Base-by-base conservation (phyloP, 2,329 filamentous ascomycete genomes). In the Venturia nashicola region DNA sequence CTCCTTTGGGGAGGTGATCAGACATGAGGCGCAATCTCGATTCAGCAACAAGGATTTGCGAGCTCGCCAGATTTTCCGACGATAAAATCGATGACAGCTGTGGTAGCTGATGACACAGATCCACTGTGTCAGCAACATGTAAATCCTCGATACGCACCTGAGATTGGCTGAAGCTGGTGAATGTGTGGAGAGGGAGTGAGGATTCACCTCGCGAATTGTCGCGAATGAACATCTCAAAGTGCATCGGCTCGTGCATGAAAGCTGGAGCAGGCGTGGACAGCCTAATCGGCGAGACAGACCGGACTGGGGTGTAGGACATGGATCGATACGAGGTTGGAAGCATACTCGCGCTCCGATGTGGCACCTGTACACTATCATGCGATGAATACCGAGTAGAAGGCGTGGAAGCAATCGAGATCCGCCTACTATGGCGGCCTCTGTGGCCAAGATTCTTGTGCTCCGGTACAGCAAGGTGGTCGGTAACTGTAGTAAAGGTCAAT, bases 1-100 rank as follows among this genome's bases (percentile, higher is more conserved):
- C 70, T 18, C 67, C 51, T 32, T 61, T 4, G 78, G 69, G 32
- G 74, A 74, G 57, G 73, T 72, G 61, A 70, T 69, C 43, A 72
- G 65, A 20, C 51, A 59, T 43, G 32, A 63, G 20, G 7, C 36
- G 34, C 34, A 63, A 42, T 12, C 43, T 55, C 46, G 61, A 55
- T 23, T 63, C 51, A 39, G 61, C 61, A 32, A 57, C n/a, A 32
- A 63, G 44, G 39, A 63, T 63, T 27, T 55, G 46, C 9, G 61
- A 55, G 18, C 20, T 42, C 5, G 36, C 12, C 23, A 59, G 27
- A 23, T 55, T 36, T 20, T 63, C 46, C 5, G 27, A 18, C 12
- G 51, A 36, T 48, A 36, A n/a, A 14, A 55, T 34, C 18, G 46
- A 55, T 39, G 46, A 40, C 7, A 63, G n/a, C 20, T 55, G 61